Conservation (phyloP, 2,329 filamentous ascomycete species). For the Colletotrichum lupini region DNA sequence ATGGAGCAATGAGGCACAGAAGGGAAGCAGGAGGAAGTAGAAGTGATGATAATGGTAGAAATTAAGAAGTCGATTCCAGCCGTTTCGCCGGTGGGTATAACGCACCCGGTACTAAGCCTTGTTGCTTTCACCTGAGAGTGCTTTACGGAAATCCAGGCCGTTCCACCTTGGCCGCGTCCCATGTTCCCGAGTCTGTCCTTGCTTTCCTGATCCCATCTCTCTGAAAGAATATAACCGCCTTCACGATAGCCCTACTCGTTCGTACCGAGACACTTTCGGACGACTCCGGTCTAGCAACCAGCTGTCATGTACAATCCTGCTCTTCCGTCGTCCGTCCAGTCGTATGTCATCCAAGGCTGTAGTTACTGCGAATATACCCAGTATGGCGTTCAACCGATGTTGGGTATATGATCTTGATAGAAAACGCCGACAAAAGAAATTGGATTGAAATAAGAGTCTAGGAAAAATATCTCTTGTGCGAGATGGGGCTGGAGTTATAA, state of each 20-base stretch:
- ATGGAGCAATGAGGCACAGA: neutral
- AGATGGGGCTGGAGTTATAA: slow-evolving; percentile 11
- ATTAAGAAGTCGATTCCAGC: neutral
- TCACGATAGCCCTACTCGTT: neutral
- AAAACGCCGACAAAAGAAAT: slow-evolving; percentile 18
- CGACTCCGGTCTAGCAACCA: neutral
- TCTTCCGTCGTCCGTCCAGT: neutral
- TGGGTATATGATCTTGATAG: slow-evolving; percentile 32
- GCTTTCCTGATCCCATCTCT: slow-evolving; percentile 9
- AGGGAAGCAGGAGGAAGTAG: no score
- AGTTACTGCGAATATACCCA: neutral
- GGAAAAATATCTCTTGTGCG: slow-evolving; percentile 22
- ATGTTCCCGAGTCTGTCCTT: neutral
- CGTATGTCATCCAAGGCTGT: slow-evolving; percentile 5
- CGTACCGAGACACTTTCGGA: slow-evolving; percentile 3
- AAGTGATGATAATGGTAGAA: neutral
- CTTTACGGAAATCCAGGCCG: neutral
- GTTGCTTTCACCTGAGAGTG: neutral
- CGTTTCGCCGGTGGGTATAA: slow-evolving; percentile 1
- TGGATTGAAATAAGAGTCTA: neutral
- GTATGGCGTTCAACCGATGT: slow-evolving; percentile 20
- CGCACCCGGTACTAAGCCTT: neutral
- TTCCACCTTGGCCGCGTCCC: neutral
- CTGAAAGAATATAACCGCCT: slow-evolving; percentile 23
- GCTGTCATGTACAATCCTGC: slow-evolving; percentile 23